Evolutionary conservation across 306 rosid genomes (phyloP).

Genomic region (Prunus padus): DNA sequence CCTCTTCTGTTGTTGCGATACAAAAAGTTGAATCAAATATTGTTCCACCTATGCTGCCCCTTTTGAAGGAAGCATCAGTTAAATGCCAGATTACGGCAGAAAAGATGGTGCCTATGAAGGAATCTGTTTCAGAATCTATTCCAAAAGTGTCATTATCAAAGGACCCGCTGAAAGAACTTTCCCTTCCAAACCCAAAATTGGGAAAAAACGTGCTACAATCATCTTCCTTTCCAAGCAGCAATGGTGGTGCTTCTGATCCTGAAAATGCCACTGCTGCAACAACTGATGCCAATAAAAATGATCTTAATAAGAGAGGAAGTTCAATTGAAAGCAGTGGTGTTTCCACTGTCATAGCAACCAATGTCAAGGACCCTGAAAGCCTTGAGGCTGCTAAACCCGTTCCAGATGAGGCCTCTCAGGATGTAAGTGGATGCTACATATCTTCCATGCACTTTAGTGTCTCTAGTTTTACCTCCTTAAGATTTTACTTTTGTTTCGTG

Average conservation of each 20-base stretch:
- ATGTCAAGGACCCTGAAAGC: slow-evolving; percentile 26
- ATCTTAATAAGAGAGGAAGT: slow-evolving; percentile 24
- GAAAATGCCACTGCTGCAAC: slow-evolving; percentile 21
- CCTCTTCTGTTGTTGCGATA: slow-evolving; percentile 24
- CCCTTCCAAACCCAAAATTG: slow-evolving; percentile 29
- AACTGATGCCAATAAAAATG: slow-evolving; percentile 16
- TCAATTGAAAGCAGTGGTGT: slow-evolving; percentile 29
- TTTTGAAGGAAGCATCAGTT: slow-evolving; percentile 24
- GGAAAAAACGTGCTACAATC: slow-evolving; percentile 29
- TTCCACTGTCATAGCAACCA: slow-evolving; percentile 22
- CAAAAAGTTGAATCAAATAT: slow-evolving; percentile 36
- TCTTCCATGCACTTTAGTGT: not conserved
- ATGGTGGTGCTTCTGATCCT: slow-evolving; percentile 22
- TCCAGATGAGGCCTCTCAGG: slow-evolving; percentile 27
- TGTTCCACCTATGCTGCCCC: slow-evolving; percentile 30
- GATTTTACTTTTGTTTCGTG: slow-evolving; percentile 18
- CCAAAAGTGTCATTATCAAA: slow-evolving; percentile 21
- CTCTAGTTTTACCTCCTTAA: slow-evolving; percentile 9
- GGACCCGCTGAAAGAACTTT: slow-evolving; percentile 10
- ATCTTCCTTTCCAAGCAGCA: slow-evolving; percentile 23
- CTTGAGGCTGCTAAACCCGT: slow-evolving; percentile 22
- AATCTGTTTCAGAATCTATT: slow-evolving; percentile 34
- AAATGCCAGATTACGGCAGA: slow-evolving; percentile 6
- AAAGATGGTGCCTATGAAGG: slow-evolving; percentile 26
- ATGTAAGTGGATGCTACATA: slow-evolving; percentile 42